A percentile compares a stretch with the other conserved stretches of the same genome.
These are phyloP conservation scores for Aspergillus baeticus DNA, from an alignment of 495 filamentous ascomycete species.

Conservation along the genomic window DNA sequence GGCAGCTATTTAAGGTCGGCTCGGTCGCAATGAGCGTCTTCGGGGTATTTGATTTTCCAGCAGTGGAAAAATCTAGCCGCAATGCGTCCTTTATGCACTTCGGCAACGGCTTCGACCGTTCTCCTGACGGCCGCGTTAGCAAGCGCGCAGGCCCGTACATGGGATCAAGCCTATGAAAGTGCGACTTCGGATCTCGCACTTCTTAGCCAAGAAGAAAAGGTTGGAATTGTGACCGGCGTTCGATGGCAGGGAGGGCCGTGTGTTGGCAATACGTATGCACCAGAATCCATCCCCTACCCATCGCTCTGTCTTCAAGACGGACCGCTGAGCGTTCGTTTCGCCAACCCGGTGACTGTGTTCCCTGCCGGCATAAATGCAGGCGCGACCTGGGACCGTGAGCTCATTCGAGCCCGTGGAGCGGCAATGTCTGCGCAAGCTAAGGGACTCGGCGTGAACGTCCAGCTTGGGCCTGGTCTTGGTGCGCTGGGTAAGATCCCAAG, in stretches of 20 bases:
- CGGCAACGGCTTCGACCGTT: neutral
- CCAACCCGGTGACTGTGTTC: slow-evolving; percentile 54
- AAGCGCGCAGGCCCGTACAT: neutral
- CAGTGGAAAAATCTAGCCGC: neutral
- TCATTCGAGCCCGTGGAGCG: slow-evolving; percentile 64
- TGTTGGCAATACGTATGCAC: slow-evolving; percentile 68
- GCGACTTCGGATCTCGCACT: neutral
- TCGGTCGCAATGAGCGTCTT: neutral
- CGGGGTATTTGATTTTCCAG: neutral
- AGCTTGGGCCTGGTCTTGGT: slow-evolving; percentile 52
- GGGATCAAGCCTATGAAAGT: slow-evolving; percentile 8
- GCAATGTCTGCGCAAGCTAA: slow-evolving; percentile 58
- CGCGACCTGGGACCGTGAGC: slow-evolving; percentile 64
- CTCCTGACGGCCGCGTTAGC: neutral
- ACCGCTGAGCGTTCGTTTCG: slow-evolving; percentile 49
- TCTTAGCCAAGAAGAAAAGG: slow-evolving; percentile 75
- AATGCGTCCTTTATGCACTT: neutral
- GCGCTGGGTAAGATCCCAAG: slow-evolving; percentile 50
- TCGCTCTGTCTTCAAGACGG: slow-evolving; percentile 56
- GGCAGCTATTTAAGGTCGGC: neutral
- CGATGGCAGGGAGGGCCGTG: slow-evolving; percentile 71
- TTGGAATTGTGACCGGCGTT: slow-evolving; percentile 81
- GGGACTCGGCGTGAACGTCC: slow-evolving; percentile 53
- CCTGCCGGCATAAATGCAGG: slow-evolving; percentile 58
- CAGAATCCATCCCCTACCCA: slow-evolving; percentile 40